Evolutionary conservation across 2,329 filamentous ascomycete species (phyloP).

Genomic region (Rasamsonia emersonii): DNA sequence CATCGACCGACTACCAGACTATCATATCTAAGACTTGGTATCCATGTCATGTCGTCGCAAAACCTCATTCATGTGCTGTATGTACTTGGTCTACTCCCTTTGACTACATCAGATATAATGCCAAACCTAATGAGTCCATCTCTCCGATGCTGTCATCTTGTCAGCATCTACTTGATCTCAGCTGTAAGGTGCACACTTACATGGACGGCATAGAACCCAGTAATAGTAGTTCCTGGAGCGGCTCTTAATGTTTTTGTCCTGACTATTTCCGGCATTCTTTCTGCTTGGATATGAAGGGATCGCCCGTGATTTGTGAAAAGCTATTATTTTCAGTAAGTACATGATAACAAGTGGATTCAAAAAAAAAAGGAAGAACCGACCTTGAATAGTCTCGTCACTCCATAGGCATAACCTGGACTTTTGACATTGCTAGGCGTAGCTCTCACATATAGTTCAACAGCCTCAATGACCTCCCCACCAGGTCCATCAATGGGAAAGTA

Average conservation of each 20-base stretch:
- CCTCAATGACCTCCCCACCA: conserved; percentile 4
- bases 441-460: conserved; percentile 5
- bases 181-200: neutral
- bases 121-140: conserved; percentile 3
- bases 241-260: conserved; percentile 1
- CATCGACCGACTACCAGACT: no score
- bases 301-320: conserved; percentile 5
- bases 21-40: no score
- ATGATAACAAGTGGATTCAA: neutral
- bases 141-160: conserved; percentile 1
- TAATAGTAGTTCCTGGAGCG: conserved; percentile 4
- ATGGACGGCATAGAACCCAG: conserved; percentile 5
- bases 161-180: neutral
- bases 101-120: conserved; percentile 5
- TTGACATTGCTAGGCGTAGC: no score
- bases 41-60: no score
- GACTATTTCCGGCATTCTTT: neutral
- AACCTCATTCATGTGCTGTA: no score
- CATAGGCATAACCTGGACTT: neutral
- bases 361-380: conserved; percentile 1
- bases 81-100: no score
- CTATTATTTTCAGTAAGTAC: neutral
- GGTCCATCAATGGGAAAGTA: conserved; percentile 3
- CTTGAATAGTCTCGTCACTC: conserved; percentile 4
- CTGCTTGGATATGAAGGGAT: conserved; percentile 3